Evolutionary conservation across 495 filamentous ascomycete species (phyloP), one percentile per base, ranked within the genome.

Genomic region (Podospora fimiseda): DNA sequence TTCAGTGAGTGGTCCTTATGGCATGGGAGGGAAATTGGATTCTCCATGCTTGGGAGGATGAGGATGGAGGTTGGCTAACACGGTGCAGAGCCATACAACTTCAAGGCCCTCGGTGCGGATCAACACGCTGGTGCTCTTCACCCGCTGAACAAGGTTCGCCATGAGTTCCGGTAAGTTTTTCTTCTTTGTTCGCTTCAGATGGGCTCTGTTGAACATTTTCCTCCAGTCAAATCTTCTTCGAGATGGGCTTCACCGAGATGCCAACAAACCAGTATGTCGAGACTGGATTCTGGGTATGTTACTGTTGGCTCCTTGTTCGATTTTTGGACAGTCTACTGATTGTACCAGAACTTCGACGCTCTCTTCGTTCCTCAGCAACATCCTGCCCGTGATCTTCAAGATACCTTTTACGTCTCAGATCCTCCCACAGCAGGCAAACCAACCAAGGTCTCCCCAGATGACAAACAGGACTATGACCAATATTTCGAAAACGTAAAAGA

Each of bases 331-430:
- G 1, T 14, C 36, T 45, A n/a, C 48, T 56, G 19, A 62, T 38
- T 1, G 42, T n/a, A 2, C 7, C 24, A 59, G 67, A 96, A 96
- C 71, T 97, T 97, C 69, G 93, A 97, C 60, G 83, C 90, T 39
- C 90, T 98, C 52, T 96, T 90, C 73, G 90, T 98, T 19, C 91
- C 91, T 21, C 93, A 98, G 71, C 92, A 96, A 78, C 93, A 96
- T 68, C 93, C 92, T 27, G 91, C 93, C 54, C 88, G 93, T 60
- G 93, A 96, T 63, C 74, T 95, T 33, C 93, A 96, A 79, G 91
- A 97, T 65, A 98, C 93, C 52, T 96, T 97, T 79, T 97, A 95
- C 74, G 90, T 96, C 62, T 89, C 90, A 43, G 92, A 97, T 59
- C 93, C 92, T 8, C 70, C 80, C 20, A 72, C 59, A 36, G 90